phyloP scores from a whole-genome alignment of 495 filamentous ascomycete genomes.

The Aspergillus affinis region DNA sequence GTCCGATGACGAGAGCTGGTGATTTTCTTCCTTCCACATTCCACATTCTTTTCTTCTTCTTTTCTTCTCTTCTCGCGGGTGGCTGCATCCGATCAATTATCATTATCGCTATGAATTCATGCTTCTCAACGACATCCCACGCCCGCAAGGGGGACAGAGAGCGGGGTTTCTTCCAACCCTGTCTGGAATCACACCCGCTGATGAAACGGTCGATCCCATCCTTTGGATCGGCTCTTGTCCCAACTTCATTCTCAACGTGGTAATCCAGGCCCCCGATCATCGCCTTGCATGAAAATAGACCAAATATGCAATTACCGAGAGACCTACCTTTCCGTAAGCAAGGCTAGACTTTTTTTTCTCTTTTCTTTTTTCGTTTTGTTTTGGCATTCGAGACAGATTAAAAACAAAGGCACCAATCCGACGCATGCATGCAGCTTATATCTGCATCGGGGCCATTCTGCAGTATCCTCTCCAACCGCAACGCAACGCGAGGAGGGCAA shows the following conservation, averaged over 20 bases:
- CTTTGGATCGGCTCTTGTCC: not conserved
- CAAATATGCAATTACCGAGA: not conserved
- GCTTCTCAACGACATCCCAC: not conserved
- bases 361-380: not conserved
- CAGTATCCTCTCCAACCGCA: not conserved
- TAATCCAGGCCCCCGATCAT: not conserved
- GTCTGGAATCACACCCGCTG: not conserved
- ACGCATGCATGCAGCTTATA: not conserved
- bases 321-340: not conserved
- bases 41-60: not conserved
- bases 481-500: not conserved
- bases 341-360: not conserved
- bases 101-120: not conserved
- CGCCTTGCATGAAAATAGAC: not conserved
- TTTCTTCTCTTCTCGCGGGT: constrained; percentile 10
- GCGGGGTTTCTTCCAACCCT: not conserved
- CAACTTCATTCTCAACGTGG: not conserved
- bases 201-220: not conserved
- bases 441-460: not conserved
- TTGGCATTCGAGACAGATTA: not conserved
- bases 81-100: constrained; percentile 15
- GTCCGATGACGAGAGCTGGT: constrained; percentile 36
- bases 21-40: too few species aligned
- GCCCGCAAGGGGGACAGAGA: not conserved
- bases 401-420: not conserved